Evolutionary conservation across 2,329 filamentous ascomycete species (phyloP).

Genomic region (Epichloe baconii): DNA sequence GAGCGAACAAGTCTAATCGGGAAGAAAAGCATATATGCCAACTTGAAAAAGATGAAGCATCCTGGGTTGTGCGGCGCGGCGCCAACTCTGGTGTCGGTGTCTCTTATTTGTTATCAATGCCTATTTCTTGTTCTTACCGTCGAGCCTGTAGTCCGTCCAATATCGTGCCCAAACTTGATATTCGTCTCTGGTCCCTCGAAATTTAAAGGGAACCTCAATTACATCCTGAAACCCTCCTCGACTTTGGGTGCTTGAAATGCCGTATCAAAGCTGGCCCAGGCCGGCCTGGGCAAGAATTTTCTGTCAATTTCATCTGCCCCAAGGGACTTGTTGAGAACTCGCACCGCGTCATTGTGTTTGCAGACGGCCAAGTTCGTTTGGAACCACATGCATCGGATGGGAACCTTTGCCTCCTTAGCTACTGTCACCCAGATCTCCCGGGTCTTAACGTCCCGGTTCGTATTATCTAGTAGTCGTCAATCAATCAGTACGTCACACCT

Average conservation of each 20-base stretch:
- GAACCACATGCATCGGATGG: conserved; percentile 79
- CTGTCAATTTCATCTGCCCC: conserved; percentile 64
- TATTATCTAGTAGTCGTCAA: conserved; percentile 56
- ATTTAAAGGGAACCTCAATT: conserved; percentile 60
- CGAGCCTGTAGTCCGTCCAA: conserved; percentile 44
- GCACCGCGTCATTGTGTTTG: conserved; percentile 79
- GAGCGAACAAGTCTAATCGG: not conserved
- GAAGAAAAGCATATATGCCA: too few relatives aligned
- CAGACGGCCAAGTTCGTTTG: conserved; percentile 55
- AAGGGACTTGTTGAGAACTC: conserved; percentile 55
- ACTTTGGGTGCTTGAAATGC: conserved; percentile 59
- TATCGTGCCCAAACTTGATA: conserved; percentile 62
- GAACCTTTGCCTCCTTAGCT: conserved; percentile 55
- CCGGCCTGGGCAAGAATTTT: conserved; percentile 58
- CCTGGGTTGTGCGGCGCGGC: not conserved
- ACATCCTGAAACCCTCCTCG: conserved; percentile 80
- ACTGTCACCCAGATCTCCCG: conserved; percentile 67
- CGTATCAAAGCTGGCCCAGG: conserved; percentile 63
- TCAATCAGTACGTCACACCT: not conserved
- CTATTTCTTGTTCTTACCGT: not conserved
- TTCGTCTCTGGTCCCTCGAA: conserved; percentile 56
- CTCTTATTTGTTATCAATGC: not conserved
- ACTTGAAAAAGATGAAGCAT: too few relatives aligned
- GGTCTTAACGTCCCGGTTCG: conserved; percentile 73
- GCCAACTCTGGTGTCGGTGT: not conserved